Base-by-base conservation (phyloP, 2,329 filamentous ascomycete species). In the Curvularia lunata region DNA sequence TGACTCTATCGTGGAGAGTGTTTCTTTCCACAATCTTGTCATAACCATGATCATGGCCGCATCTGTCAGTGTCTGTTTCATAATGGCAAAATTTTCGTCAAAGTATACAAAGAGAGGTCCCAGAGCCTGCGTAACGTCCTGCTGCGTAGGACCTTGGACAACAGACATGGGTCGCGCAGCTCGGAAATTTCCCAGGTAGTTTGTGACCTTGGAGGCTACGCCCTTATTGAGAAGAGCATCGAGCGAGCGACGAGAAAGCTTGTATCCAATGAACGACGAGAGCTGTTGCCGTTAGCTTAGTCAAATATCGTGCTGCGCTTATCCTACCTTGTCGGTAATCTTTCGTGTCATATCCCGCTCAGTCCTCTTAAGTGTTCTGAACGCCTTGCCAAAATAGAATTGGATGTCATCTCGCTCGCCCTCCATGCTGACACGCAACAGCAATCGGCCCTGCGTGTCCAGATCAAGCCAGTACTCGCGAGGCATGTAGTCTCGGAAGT, bases 41-140 rank as follows among this genome's bases (percentile, higher is more conserved):
- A 99, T 99, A 68, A 99, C 95, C 74, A 95, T 93, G 68, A 93
- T 88, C 94, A 99, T 97, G n/a, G 95, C 96, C 56, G 92, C 89
- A 56, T 92, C 90, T 1, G 95, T 98, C 55, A 99, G 82, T 0
- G 94, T 97, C 77, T 95, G 88, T 79, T 98, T 97, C 93, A 99
- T 97, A 67, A 98, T 97, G 58, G 92, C 92, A 77, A 99, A 99
- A 72, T 99, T 99, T 75, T 97, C 94, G 74, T 99, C 91, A 74
- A 99, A 99, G 76, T 99, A 99, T 52, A 88, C 86, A 74, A 97
- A 95, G 0, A 99, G 84, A 4, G 92, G 90, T 66, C 90, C 88
- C 12, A 99, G 81, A 0, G 92, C 92, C 66, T 89, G 89, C 64
- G 91, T 89, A 19, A 97, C 84, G 58, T 97, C 92, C 6, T 83